Percentiles rank a stretch among this genome's conserved stretches.
phyloP scores from a whole-genome alignment of 1,139 yeast species.

The Saccharomycopsis hybrid region DNA sequence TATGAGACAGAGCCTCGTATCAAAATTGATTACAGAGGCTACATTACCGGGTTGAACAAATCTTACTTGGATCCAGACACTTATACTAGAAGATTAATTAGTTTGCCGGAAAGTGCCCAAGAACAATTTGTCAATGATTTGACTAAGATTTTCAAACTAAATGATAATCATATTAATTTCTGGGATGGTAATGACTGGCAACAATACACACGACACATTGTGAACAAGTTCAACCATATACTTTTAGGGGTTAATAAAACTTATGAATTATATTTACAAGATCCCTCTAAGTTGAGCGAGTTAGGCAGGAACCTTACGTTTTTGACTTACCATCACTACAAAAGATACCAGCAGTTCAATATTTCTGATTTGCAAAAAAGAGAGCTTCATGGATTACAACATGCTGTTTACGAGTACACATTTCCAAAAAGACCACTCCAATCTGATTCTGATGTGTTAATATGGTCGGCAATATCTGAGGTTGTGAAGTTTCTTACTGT shows the following conservation, averaged over 20 bases:
- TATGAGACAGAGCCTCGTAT: conserved; percentile 40
- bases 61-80: conserved; percentile 42
- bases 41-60: conserved; percentile 44
- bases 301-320: conserved; percentile 30
- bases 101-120: conserved; percentile 31
- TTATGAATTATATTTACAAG: conserved; percentile 21
- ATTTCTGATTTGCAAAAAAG: conserved; percentile 19
- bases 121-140: conserved; percentile 33
- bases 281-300: conserved; percentile 11
- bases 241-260: conserved; percentile 35
- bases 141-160: conserved; percentile 26
- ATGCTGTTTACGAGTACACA: conserved; percentile 39
- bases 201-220: conserved; percentile 37
- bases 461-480: conserved; percentile 39
- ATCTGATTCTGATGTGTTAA: conserved; percentile 36
- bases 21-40: conserved; percentile 41
- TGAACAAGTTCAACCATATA: conserved; percentile 41
- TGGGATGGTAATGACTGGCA: conserved; percentile 46
- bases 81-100: conserved; percentile 38
- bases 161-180: conserved; percentile 29
- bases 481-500: conserved; percentile 34
- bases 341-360: conserved; percentile 31
- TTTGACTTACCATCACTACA: conserved; percentile 34
- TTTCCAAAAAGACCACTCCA: conserved; percentile 34
- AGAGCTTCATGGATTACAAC: conserved; percentile 25